These are phyloP conservation scores for Tetracladium setigerum DNA, from an alignment of 495 filamentous ascomycete species.

Conservation along the genomic window DNA sequence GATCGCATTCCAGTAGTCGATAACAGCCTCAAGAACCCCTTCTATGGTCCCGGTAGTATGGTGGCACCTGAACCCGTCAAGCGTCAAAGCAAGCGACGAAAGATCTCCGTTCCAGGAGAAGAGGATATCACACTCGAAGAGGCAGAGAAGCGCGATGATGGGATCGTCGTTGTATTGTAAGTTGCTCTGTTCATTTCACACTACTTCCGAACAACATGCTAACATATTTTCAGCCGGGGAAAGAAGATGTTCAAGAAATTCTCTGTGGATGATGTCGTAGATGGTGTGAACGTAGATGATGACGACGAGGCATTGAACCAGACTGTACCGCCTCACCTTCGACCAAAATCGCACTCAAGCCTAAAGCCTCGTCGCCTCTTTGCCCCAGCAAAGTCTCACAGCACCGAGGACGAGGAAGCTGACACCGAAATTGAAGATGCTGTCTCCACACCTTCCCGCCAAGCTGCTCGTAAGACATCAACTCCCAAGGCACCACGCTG, in stretches of 20 bases:
- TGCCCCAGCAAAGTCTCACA: constrained; percentile 39
- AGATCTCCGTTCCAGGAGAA: constrained; percentile 39
- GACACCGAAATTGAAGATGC: constrained; percentile 51
- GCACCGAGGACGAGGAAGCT: constrained; percentile 29
- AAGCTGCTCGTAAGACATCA: constrained; percentile 22
- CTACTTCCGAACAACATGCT: constrained; percentile 16
- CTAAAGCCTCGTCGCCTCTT: constrained; percentile 86
- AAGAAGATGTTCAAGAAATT: constrained; percentile 77
- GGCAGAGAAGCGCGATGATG: constrained; percentile 59
- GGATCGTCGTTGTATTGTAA: constrained; percentile 83
- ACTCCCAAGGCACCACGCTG: constrained; percentile 45
- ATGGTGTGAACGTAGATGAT: constrained; percentile 21
- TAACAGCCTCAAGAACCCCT: constrained; percentile 63
- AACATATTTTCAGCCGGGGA: constrained; percentile 60
- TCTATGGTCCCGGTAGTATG: constrained; percentile 42
- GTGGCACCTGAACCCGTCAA: constrained; percentile 31
- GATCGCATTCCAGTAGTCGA: constrained; percentile 75
- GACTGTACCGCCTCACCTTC: constrained; percentile 26
- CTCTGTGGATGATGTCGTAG: constrained; percentile 18
- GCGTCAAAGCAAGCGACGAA: constrained; percentile 28
- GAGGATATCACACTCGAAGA: constrained; percentile 52
- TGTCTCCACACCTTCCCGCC: constrained; percentile 28
- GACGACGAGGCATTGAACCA: constrained; percentile 39
- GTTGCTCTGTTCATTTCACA: constrained; percentile 28
- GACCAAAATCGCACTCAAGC: constrained; percentile 60